Conservation (phyloP, 306 rosid species). For the Malus domestica region ASM211411v1 NC_041791.1:26422001-26422500, state of each 20-base stretch:
- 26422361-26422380: neutral
- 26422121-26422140: neutral
- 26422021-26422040: neutral
- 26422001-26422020: neutral
- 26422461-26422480: no score
- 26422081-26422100: neutral
- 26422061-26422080: neutral
- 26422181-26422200: neutral
- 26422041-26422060: neutral
- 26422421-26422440: neutral
- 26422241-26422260: neutral
- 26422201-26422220: neutral
- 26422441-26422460: neutral
- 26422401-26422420: neutral
- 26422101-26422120: neutral
- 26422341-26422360: neutral
- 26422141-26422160: neutral
- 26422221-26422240: neutral
- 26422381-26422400: neutral
- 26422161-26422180: neutral
- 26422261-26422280: neutral
- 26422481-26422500: no score
- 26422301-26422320: neutral
- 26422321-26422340: neutral
- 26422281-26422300: neutral